Evolutionary conservation across 805 yeast genomes (phyloP), one percentile per base, ranked within the genome.

Genomic region (Nakazawaea laoshanensis): DNA sequence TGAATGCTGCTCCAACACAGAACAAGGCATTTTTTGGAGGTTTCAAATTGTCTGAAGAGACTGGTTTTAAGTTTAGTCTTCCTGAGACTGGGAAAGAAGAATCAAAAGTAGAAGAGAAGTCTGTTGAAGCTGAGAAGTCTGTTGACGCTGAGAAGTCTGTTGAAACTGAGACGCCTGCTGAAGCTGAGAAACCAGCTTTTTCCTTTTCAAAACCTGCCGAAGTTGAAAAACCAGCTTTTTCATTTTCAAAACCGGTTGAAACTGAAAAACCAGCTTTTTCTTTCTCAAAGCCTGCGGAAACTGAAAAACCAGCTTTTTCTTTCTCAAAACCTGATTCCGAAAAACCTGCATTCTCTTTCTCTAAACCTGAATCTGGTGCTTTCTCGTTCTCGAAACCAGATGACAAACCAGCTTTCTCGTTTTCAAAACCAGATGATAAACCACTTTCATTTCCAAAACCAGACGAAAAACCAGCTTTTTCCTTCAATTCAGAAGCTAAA

Each of bases 1-100:
- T 73, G 22, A 51, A 49, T 11, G 46, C 59, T 19, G 62, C 67
- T 19, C 67, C 70, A 32, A 42, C 43, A 7, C 42, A 46, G 14
- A 52, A 48, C 27, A 30, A 34, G 19, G 29, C 33, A 7, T 41
- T 41, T 27, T 39, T 35, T 33, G 39, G 54, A 25, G 55, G 44
- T 8, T 59, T 59, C 39, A 53, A 48, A 29, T 44, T 55, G 10
- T 40, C 48, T 8, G 13, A 11, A 8, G 14, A 27, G 3, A 16
- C 22, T 14, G 20, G 10, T 7, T 8, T 3, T 17, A 23, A 15
- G 12, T 18, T 18, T 15, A 19, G 21, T 7, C 23, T 30, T 21
- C 7, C 32, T 7, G 28, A 14, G 15, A 25, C 6, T n/a, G 21
- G 7, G 7, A 16, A 33, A 7, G 30, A 17, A 13, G 20, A 34